Percentiles rank a stretch among this genome's conserved stretches.
These are phyloP conservation scores for Psilocybe azurescens DNA, from an alignment of 768 basidiomycete genomes.

Conservation along the genomic window DNA sequence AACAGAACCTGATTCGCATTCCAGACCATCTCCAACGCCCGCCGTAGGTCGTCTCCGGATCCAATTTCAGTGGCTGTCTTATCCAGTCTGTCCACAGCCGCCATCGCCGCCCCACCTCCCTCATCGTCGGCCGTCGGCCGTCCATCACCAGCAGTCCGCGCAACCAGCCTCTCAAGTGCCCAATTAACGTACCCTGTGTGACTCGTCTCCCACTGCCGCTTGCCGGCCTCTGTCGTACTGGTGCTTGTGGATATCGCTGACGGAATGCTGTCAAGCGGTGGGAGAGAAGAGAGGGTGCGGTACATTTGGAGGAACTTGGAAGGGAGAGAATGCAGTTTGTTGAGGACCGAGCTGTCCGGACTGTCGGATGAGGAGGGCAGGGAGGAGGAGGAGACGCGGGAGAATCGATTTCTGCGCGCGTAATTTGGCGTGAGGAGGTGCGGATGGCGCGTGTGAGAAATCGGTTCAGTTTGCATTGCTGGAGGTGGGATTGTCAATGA, in stretches of 20 bases:
- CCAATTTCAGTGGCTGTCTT: slow-evolving; percentile 26
- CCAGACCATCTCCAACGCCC: slow-evolving; percentile 28
- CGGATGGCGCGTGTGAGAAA: slow-evolving; percentile 59
- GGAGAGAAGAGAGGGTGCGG: slow-evolving; percentile 51
- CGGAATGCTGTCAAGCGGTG: slow-evolving; percentile 44
- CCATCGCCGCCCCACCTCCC: slow-evolving; percentile 17
- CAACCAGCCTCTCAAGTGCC: slow-evolving; percentile 65
- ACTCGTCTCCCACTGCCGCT: slow-evolving; percentile 79
- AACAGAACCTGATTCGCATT: slow-evolving; percentile 8
- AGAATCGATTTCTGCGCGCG: slow-evolving; percentile 52
- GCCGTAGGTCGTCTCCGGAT: slow-evolving; percentile 30
- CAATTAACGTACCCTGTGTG: slow-evolving; percentile 79
- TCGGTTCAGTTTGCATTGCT: slow-evolving; percentile 74
- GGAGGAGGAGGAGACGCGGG: slow-evolving; percentile 46
- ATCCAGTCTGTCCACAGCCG: slow-evolving; percentile 21
- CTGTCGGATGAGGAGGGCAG: slow-evolving; percentile 11
- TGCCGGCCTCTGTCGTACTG: slow-evolving; percentile 59
- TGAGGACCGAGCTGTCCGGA: slow-evolving; percentile 36
- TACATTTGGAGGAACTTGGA: slow-evolving; percentile 49
- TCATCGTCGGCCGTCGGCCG: background rate
- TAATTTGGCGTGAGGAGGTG: slow-evolving; percentile 48
- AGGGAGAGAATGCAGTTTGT: slow-evolving; percentile 45
- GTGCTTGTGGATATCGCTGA: slow-evolving; percentile 37
- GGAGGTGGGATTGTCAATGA: background rate
- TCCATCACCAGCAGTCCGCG: slow-evolving; percentile 24